Conservation (phyloP, 176 grass and related monocot species). For the Phoenix dactylifera region DNA sequence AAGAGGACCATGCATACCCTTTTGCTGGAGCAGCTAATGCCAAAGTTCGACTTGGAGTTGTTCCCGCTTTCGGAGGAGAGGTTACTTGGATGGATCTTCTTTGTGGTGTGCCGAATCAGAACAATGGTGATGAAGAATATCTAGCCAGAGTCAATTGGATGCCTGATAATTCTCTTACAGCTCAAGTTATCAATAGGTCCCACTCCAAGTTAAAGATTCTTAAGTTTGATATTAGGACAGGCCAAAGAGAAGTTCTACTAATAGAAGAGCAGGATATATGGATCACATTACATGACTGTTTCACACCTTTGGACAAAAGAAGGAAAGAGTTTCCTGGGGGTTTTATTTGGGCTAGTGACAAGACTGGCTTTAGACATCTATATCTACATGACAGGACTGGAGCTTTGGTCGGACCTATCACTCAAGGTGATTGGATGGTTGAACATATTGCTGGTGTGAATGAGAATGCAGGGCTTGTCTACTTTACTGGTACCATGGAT, state of each 20-base stretch:
- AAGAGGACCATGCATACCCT: conserved; percentile 96
- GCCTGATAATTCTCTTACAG: conserved; percentile 64
- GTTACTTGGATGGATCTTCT: conserved; percentile 93
- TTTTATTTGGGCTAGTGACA: conserved; percentile 98
- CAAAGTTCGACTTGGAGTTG: conserved; percentile 77
- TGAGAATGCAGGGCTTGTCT: conserved; percentile 72
- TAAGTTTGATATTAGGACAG: conserved; percentile 70
- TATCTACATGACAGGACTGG: conserved; percentile 83
- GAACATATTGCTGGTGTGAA: conserved; percentile 94
- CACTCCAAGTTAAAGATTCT: conserved; percentile 85
- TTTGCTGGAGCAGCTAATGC: conserved; percentile 92
- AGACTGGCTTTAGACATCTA: conserved; percentile 89
- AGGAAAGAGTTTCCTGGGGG: conserved; percentile 55
- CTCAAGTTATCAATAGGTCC: conserved; percentile 84
- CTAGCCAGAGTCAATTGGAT: conserved; percentile 93
- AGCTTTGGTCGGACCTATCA: conserved; percentile 68
- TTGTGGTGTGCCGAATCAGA: conserved; percentile 45
- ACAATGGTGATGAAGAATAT: conserved; percentile 72
- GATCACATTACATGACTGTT: conserved; percentile 94
- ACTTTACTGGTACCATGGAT: conserved; percentile 82
- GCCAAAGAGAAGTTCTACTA: conserved; percentile 60
- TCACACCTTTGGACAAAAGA: conserved; percentile 72
- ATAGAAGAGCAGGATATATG: conserved; percentile 69
- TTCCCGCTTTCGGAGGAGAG: conserved; percentile 60
- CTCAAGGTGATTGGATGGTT: conserved; percentile 91